A percentile compares a stretch with the other conserved stretches of the same genome.
Conservation (phyloP, 768 basidiomycete species). For the Dictyophora rubrovolvata region DNA sequence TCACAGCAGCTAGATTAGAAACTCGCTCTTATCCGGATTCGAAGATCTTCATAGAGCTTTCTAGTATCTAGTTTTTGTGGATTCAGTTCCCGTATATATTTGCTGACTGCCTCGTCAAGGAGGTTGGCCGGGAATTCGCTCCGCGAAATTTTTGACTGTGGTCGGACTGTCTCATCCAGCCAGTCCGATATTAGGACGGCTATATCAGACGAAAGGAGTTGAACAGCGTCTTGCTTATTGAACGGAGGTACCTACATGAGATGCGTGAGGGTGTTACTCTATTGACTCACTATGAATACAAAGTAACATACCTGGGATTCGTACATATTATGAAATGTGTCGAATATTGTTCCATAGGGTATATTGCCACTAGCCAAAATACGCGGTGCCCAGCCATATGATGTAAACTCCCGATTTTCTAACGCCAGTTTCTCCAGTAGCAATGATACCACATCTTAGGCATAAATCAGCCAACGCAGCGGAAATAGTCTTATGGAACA, state of each 20-base stretch:
- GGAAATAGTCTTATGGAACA: not conserved
- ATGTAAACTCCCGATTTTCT: conserved; percentile 44
- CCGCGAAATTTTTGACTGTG: conserved; percentile 51
- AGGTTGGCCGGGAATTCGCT: conserved; percentile 70
- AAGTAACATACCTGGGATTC: conserved; percentile 63
- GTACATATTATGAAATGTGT: conserved; percentile 76
- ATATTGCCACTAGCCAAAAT: conserved; percentile 75
- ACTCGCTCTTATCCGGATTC: conserved; percentile 57
- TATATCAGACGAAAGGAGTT: conserved; percentile 72
- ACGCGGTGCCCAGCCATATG: conserved; percentile 74
- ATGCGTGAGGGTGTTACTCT: not conserved
- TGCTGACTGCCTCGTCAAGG: conserved; percentile 62
- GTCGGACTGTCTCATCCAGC: conserved; percentile 66
- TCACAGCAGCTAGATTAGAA: conserved; percentile 38
- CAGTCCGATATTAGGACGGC: conserved; percentile 73
- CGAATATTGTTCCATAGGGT: conserved; percentile 74
- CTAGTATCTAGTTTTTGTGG: conserved; percentile 52
- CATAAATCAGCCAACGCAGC: not conserved
- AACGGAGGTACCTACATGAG: conserved; percentile 63
- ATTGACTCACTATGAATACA: not conserved
- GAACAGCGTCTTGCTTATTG: conserved; percentile 69
- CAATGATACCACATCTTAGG: conserved; percentile 60
- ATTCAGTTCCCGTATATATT: conserved; percentile 65
- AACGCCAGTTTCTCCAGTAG: conserved; percentile 68
- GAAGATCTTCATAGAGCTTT: conserved; percentile 56